A percentile compares a stretch with the other conserved stretches of the same genome.
Conservation (phyloP, 169 alveolate species). For the Eimeria necatrix region DNA sequence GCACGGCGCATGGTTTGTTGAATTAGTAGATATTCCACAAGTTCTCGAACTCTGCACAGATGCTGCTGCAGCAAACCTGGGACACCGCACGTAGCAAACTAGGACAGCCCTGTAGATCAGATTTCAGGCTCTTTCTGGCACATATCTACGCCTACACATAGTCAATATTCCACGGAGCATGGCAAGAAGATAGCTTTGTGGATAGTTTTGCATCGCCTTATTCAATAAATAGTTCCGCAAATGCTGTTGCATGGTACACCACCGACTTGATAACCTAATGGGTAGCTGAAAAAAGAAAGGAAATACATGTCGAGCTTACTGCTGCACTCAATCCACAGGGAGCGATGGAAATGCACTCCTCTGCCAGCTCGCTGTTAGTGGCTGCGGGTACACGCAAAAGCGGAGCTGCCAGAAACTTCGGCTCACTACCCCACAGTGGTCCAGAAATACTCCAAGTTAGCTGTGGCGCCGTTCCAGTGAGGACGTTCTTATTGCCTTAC, state of each 20-base stretch:
- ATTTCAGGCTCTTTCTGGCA: no score
- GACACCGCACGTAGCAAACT: background rate
- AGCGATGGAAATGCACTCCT: constrained; percentile 87
- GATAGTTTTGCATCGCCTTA: no score
- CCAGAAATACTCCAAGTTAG: no score
- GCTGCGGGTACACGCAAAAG: constrained; percentile 9
- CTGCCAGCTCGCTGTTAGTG: constrained; percentile 81
- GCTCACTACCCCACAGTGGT: background rate
- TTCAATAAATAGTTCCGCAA: no score
- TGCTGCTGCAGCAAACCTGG: constrained; percentile 81
- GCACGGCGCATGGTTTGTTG: background rate
- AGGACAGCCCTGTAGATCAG: no score
- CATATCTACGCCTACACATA: no score
- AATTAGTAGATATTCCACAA: constrained; percentile 59
- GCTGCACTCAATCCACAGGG: constrained; percentile 88
- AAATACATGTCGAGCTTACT: constrained; percentile 71
- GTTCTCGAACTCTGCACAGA: constrained; percentile 77
- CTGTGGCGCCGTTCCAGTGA: background rate
- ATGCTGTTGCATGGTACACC: no score
- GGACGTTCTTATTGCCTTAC: background rate
- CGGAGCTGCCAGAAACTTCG: background rate
- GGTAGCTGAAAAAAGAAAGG: no score
- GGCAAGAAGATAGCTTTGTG: no score
- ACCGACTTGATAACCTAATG: no score
- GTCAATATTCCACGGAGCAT: no score